Percentiles rank a stretch among this genome's conserved stretches.
Conservation (phyloP, 2,329 filamentous ascomycete genomes). For the Emergomyces africanus region DNA sequence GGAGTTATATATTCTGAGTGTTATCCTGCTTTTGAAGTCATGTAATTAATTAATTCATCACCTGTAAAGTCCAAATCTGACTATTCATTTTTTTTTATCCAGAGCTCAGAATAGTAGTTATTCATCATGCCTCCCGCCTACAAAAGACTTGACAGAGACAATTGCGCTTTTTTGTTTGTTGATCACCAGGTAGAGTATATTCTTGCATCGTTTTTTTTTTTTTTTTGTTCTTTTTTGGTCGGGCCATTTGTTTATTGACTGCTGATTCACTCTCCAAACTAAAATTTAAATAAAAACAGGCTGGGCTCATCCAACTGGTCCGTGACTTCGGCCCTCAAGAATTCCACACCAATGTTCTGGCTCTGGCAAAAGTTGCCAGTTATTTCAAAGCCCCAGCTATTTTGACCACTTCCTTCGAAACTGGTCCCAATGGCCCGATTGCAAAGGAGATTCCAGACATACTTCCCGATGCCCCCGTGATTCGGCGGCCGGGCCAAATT, state of each 20-base stretch:
- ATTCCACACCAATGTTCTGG: slow-evolving; percentile 55
- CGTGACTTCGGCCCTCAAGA: slow-evolving; percentile 54
- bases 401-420: slow-evolving; percentile 56
- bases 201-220: not conserved
- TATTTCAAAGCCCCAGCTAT: slow-evolving; percentile 57
- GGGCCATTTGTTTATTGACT: not conserved
- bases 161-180: not conserved
- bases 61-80: not conserved
- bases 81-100: not conserved
- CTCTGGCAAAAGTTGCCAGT: slow-evolving; percentile 53
- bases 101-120: too few species aligned
- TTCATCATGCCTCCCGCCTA: not conserved
- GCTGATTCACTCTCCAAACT: not conserved
- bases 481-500: slow-evolving; percentile 58
- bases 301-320: slow-evolving; percentile 31
- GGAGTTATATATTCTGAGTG: not conserved
- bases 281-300: too few species aligned
- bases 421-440: slow-evolving; percentile 57
- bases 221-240: too few species aligned
- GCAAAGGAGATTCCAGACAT: slow-evolving; percentile 55
- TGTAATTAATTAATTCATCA: not conserved
- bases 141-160: not conserved
- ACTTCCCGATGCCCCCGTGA: slow-evolving; percentile 54
- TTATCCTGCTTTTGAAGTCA: not conserved
- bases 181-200: not conserved